Conservation (phyloP, 225 moss, liverwort and hornwort genomes). For the Takakia lepidozioides region DNA sequence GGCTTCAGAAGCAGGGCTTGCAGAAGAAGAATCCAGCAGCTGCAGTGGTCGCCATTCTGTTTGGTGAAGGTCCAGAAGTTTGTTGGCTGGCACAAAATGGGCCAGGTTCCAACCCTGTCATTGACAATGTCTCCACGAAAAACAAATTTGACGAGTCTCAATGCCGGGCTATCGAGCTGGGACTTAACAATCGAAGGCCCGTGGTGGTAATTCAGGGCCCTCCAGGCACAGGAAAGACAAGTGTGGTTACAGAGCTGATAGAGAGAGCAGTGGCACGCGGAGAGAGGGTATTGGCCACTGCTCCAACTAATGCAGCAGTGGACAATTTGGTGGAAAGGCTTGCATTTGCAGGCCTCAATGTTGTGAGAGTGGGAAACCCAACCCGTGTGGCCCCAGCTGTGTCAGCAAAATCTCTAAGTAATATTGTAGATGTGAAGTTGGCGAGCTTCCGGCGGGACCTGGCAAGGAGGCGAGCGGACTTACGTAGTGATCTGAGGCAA, state of each 20-base stretch:
- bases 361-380: slow-evolving; percentile 92
- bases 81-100: slow-evolving; percentile 67
- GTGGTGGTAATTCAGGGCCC: slow-evolving; percentile 93
- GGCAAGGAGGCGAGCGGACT: slow-evolving; percentile 75
- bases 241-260: slow-evolving; percentile 78
- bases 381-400: slow-evolving; percentile 86
- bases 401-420: slow-evolving; percentile 63
- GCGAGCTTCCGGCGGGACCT: slow-evolving; percentile 70
- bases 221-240: slow-evolving; percentile 96
- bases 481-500: slow-evolving; percentile 84
- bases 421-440: slow-evolving; percentile 67
- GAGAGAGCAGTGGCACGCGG: slow-evolving; percentile 61
- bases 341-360: slow-evolving; percentile 63
- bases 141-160: slow-evolving; percentile 63
- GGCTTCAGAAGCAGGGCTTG: slow-evolving; percentile 75
- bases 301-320: slow-evolving; percentile 95
- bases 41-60: slow-evolving; percentile 61
- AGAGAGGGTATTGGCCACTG: slow-evolving; percentile 86
- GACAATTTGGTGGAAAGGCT: slow-evolving; percentile 92
- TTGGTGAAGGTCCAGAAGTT: slow-evolving; percentile 63
- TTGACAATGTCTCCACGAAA: slow-evolving; percentile 18
- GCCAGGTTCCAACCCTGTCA: slow-evolving; percentile 31
- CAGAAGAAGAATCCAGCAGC: slow-evolving; percentile 55
- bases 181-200: slow-evolving; percentile 58
- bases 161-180: slow-evolving; percentile 56